These are phyloP conservation scores for Ophiostoma ips DNA, from an alignment of 2,329 filamentous ascomycete genomes.

Conservation along the genomic window DNA sequence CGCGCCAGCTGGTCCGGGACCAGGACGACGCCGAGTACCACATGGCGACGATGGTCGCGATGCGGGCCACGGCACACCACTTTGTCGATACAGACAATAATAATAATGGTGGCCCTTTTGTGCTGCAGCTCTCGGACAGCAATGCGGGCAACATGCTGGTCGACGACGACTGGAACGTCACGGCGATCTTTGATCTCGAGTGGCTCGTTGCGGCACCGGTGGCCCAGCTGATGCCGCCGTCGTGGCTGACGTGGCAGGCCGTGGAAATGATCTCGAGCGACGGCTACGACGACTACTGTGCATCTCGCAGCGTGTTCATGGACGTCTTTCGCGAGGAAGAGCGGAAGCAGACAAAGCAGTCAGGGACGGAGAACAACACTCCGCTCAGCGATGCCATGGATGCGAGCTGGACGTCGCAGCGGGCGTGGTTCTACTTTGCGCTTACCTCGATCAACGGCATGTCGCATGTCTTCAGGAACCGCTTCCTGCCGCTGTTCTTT, in stretches of 20 bases:
- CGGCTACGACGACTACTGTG: slow-evolving; percentile 4
- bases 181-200: slow-evolving; percentile 20
- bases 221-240: slow-evolving; percentile 16
- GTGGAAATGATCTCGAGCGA: slow-evolving; percentile 8
- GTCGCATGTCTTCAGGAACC: no score
- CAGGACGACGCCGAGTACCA: slow-evolving; percentile 16
- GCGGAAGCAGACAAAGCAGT: background rate
- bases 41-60: slow-evolving; percentile 14
- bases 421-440: background rate
- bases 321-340: background rate
- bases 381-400: background rate
- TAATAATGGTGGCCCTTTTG: slow-evolving; percentile 7
- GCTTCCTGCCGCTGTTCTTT: no score
- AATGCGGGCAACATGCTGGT: slow-evolving; percentile 20
- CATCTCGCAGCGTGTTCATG: background rate
- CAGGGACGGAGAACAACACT: background rate
- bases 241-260: slow-evolving; percentile 17
- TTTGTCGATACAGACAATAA: background rate
- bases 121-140: slow-evolving; percentile 18
- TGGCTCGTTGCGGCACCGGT: slow-evolving; percentile 19
- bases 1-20: slow-evolving; percentile 14
- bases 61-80: background rate
- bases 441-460: background rate
- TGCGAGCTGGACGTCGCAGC: background rate
- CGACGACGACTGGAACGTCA: slow-evolving; percentile 21